Evolutionary conservation across 2,329 filamentous ascomycete genomes (phyloP), one percentile per base, ranked within the genome.

Genomic region (Penicillium crustosum): DNA sequence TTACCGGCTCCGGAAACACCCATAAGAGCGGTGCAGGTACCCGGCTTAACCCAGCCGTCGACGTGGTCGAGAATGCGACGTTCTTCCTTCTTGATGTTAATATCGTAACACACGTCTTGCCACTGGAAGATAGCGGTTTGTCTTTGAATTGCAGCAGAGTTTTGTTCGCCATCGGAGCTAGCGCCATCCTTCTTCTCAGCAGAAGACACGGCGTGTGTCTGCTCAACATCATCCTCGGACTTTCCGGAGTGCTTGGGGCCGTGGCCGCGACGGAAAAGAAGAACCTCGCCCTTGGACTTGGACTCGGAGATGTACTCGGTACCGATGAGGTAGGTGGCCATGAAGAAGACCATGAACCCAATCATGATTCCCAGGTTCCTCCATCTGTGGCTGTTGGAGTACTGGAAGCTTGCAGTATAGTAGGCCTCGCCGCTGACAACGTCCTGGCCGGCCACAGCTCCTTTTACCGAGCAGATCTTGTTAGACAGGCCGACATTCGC

Each of bases 1-100:
- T 97, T 97, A 58, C 93, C 93, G n/a, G 93, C 93, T 65, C 93
- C 92, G 33, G 89, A 92, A 8, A 93, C 90, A 77, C 91, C 83
- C 92, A 96, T 96, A 3, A 96, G 81, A 39, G 91, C 92, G 13
- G 92, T 96, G 53, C 96, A 75, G 17, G 91, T 96, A 59, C 93
- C 93, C 3, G 93, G 93, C 75, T 95, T 94, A 59, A 97, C 91
- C 90, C 91, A 97, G 36, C 93, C 93, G 69, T 95, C 89, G 13
- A 96, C 90, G 61, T 94, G 81, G 67, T 96, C 88, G 58, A 97
- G 79, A 67, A 97, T 89, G 43, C 88, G 86, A 17, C 91, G 84
- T 1, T 82, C 78, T 67, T 93, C 86, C 15, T 81, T 81, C 79
- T 95, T 95, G 77, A 96, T 92, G 67, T 86, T 85, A 71, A 91